phyloP scores from a whole-genome alignment of 2,329 filamentous ascomycete genomes.

The Chrysoporthe deuterocubensis region DNA sequence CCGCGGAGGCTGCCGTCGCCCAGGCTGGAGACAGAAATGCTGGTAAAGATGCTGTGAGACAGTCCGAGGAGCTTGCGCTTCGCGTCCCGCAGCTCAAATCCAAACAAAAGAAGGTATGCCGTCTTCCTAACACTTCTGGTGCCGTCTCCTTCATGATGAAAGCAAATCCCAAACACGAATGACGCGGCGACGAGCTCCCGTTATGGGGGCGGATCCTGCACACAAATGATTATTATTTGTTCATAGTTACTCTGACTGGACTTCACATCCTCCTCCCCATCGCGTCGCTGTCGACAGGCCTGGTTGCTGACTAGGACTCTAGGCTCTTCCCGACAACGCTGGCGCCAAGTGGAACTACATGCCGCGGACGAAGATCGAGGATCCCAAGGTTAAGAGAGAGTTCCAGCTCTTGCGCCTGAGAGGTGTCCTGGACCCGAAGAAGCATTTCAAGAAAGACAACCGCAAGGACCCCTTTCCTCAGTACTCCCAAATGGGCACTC shows the following conservation, averaged over 20 bases:
- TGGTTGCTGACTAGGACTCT: conserved; percentile 32
- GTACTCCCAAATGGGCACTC: conserved; percentile 86
- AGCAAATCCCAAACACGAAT: conserved; percentile 70
- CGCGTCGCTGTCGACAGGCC: conserved; percentile 31
- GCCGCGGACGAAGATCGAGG: conserved; percentile 76
- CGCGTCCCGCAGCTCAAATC: conserved; percentile 36
- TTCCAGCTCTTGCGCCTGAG: conserved; percentile 89
- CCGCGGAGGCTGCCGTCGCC: conserved; percentile 26
- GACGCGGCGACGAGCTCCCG: conserved; percentile 76
- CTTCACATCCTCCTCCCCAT: conserved; percentile 47
- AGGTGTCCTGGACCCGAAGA: conserved; percentile 83
- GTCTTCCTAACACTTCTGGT: background rate
- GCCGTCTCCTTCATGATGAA: conserved; percentile 70
- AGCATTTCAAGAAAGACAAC: conserved; percentile 86
- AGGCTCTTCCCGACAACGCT: conserved; percentile 58
- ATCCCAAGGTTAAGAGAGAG: conserved; percentile 84
- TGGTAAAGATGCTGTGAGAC: conserved; percentile 27
- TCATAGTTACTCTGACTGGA: conserved; percentile 75
- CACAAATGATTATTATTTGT: conserved; percentile 58
- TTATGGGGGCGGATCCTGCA: conserved; percentile 78
- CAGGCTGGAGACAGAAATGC: conserved; percentile 24
- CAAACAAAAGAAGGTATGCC: conserved; percentile 40
- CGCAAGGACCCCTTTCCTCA: conserved; percentile 73
- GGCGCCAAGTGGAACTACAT: conserved; percentile 87
- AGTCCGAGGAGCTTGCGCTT: conserved; percentile 35